Evolutionary conservation across 2,329 filamentous ascomycete species (phyloP), one percentile per base, ranked within the genome.

Genomic region (Remersonia thermophila): DNA sequence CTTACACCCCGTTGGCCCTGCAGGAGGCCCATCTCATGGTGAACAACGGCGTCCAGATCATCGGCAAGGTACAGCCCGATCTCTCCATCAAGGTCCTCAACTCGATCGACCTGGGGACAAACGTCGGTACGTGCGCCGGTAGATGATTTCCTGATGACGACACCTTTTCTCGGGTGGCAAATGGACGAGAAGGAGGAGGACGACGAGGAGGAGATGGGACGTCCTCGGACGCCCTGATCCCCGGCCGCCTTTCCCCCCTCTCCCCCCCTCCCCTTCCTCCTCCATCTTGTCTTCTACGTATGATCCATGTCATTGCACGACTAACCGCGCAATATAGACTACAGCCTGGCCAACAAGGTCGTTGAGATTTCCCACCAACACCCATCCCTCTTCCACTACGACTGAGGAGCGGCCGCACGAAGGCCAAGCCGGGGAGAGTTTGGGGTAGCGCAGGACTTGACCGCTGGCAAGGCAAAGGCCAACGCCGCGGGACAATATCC

Each of bases 291-390:
- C n/a, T n/a, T n/a, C n/a, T n/a, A n/a, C n/a, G n/a, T n/a, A n/a
- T n/a, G n/a, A n/a, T n/a, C n/a, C 5, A 23, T 23, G 20, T 23
- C 20, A 23, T 23, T 9, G 20, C 5, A 23, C 20, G 20, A 23
- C 5, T 9, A 23, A 6, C 5, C 9, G 20, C 5, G 5, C 9
- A 23, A 23, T 6, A 23, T 40, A 89, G 86, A 95, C 60, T 83
- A 82, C 58, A 69, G 67, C 36, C 70, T 84, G 25, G 80, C 77
- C 41, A 77, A 83, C 39, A 74, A 80, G 0, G 81, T 95, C 3
- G 87, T 94, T 12, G 83, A 95, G 39, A 79, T 77, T 26, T 91
- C 85, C 25, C 87, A 95, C 60, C 72, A 77, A 33, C 75, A 85
- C 55, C 83, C 80, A 52, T 66, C 76, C 42, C 80, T 96, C 35